Base-by-base conservation (phyloP, 768 basidiomycete species). In the Lentinula boryana region DNA sequence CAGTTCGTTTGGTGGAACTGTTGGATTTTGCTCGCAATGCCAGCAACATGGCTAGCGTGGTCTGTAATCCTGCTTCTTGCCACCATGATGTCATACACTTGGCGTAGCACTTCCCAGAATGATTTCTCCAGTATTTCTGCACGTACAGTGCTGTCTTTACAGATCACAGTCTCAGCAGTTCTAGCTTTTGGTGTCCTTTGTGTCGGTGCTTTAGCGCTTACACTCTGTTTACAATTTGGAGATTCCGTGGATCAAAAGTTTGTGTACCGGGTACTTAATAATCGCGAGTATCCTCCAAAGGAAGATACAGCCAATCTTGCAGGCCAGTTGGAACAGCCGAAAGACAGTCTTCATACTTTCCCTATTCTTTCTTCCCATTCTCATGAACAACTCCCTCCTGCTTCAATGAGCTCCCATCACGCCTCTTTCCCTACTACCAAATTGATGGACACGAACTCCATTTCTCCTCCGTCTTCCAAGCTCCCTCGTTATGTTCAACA, bases 1-100 rank as follows among this genome's bases (percentile, higher is more conserved):
- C 41, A 57, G 32, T 32, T 57, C 4, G 27, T 57, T 8, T 57
- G 56, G 56, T 57, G 56, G 56, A 57, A 57, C 43, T 46, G 36
- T 6, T 57, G 33, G 35, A 57, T 57, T 7, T 23, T 57, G 38
- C 21, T 57, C 56, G 33, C 56, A 13, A 46, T 46, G 41, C 56
- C 56, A 27, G 56, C 56, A 23, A 46, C 56, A 2, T 57, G 56
- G 56, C 21, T 57, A 3, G 23, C 56, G 21, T 57, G 56, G 56
- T 36, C 56, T 2, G 23, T 57, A 23, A 8, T 44, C 13, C 40
- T 57, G 6, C 41, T 57, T 13, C 10, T 57, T 1, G 56, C 56
- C 9, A 15, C 56, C 9, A 57, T 57, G 10, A 57, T 44, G 41
- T 44, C 40, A 40, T 57, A 43, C 32, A 57, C 40, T 27, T 57